A percentile compares a stretch with the other conserved stretches of the same genome.
phyloP scores from a whole-genome alignment of 2,329 filamentous ascomycete genomes.

The Fusarium tupiense region DNA sequence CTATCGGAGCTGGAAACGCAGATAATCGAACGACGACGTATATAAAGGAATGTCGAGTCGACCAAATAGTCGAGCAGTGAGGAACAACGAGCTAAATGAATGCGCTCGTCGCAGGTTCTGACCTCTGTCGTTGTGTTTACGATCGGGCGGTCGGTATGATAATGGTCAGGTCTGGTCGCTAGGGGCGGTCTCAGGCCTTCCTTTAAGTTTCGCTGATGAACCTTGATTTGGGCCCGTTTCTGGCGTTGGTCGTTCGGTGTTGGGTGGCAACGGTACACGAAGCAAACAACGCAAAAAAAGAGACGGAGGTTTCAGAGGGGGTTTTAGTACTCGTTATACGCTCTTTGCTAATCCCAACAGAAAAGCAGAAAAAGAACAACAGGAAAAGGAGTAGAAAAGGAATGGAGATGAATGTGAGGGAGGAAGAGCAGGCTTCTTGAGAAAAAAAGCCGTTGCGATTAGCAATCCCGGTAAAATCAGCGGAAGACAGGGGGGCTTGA shows the following conservation, averaged over 20 bases:
- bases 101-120: neutral
- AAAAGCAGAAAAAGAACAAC: neutral
- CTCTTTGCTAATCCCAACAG: constrained; percentile 3
- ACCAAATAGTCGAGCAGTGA: neutral
- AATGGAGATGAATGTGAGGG: constrained; percentile 17
- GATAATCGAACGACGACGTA: neutral
- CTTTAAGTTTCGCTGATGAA: constrained; percentile 6
- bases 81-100: neutral
- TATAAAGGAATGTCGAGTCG: constrained; percentile 9
- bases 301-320: neutral
- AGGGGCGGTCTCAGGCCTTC: constrained; percentile 21
- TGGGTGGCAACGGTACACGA: constrained; percentile 16
- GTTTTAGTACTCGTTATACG: neutral
- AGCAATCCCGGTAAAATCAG: constrained; percentile 36
- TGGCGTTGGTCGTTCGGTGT: neutral
- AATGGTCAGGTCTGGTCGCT: neutral
- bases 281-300: neutral
- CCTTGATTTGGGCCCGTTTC: constrained; percentile 11
- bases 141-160: constrained; percentile 1
- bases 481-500: constrained; percentile 19
- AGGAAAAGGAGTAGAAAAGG: constrained; percentile 1
- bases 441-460: constrained; percentile 30
- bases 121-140: constrained; percentile 19
- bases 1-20: neutral
- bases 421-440: constrained; percentile 5